These are phyloP conservation scores for Zygotorulaspora danielsina DNA, from an alignment of 805 yeast species.

Conservation along the genomic window DNA sequence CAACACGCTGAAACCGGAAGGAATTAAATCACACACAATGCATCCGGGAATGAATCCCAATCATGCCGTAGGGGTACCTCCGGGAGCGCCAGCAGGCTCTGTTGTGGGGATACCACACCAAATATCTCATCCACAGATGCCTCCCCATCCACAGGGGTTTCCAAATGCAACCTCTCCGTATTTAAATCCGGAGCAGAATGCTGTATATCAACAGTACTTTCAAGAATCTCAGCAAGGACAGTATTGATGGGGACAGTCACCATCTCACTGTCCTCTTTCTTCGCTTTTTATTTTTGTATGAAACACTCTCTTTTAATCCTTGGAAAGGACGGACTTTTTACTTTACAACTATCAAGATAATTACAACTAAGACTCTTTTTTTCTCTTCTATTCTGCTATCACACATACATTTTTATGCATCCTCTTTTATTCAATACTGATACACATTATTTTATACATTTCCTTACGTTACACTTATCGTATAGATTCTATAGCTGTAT, in stretches of 20 bases:
- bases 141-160: constrained; percentile 39
- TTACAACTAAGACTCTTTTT: constrained; percentile 2
- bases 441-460: constrained; percentile 3
- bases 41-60: constrained; percentile 11
- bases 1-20: constrained; percentile 14
- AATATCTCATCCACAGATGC: constrained; percentile 13
- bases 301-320: constrained; percentile 1
- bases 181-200: constrained; percentile 49
- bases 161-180: constrained; percentile 30
- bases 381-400: constrained; percentile 1
- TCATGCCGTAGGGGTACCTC: constrained; percentile 12
- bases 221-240: constrained; percentile 58
- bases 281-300: background rate
- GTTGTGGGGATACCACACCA: constrained; percentile 14
- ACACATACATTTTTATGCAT: constrained; percentile 2
- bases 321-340: constrained; percentile 1
- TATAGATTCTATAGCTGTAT: constrained; percentile 1
- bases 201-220: constrained; percentile 62
- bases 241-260: constrained; percentile 27
- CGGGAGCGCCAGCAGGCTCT: constrained; percentile 9
- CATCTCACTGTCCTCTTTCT: background rate
- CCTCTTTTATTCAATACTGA: constrained; percentile 1
- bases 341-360: background rate
- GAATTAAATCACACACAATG: constrained; percentile 13
- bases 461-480: background rate